Conservation (phyloP, 2,329 filamentous ascomycete genomes). For the Pestalotiopsis sp. region DNA sequence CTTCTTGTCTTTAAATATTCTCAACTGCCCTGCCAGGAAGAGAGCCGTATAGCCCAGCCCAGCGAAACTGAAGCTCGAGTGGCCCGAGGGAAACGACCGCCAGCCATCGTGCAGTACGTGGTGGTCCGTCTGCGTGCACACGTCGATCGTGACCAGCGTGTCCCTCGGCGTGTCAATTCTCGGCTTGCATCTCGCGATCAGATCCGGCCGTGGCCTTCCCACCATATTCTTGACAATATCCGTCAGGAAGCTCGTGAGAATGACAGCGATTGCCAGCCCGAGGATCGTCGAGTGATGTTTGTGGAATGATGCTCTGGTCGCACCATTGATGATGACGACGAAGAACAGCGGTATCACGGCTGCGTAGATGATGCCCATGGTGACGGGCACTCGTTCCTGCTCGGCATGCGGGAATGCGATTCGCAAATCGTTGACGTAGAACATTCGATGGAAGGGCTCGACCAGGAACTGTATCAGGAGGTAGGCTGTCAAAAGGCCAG, state of each 20-base stretch:
- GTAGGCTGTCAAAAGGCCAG: conserved; percentile 69
- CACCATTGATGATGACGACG: conserved; percentile 66
- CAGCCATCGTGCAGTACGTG: conserved; percentile 80
- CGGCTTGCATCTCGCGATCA: conserved; percentile 80
- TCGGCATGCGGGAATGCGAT: conserved; percentile 88
- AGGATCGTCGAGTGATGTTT: conserved; percentile 87
- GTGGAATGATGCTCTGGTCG: conserved; percentile 66
- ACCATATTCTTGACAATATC: conserved; percentile 90
- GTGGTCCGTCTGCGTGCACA: conserved; percentile 73
- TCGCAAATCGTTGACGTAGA: conserved; percentile 80
- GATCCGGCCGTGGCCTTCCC: conserved; percentile 68
- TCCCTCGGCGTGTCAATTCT: conserved; percentile 46
- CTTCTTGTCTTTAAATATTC: conserved; percentile 53
- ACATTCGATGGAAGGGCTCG: conserved; percentile 92
- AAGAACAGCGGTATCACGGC: conserved; percentile 70
- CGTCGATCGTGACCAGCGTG: conserved; percentile 62
- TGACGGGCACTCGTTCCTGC: conserved; percentile 79
- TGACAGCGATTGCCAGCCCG: conserved; percentile 75
- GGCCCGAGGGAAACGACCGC: conserved; percentile 81
- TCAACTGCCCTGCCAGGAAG: conserved; percentile 69
- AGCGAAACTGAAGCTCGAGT: conserved; percentile 78
- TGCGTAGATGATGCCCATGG: conserved; percentile 81
- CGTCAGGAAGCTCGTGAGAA: conserved; percentile 81
- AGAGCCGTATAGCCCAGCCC: conserved; percentile 76
- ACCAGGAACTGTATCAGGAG: conserved; percentile 69